Percentiles rank a stretch among this genome's conserved stretches.
phyloP scores from a whole-genome alignment of 768 basidiomycete genomes.

The Lentinus brumalis region DNA sequence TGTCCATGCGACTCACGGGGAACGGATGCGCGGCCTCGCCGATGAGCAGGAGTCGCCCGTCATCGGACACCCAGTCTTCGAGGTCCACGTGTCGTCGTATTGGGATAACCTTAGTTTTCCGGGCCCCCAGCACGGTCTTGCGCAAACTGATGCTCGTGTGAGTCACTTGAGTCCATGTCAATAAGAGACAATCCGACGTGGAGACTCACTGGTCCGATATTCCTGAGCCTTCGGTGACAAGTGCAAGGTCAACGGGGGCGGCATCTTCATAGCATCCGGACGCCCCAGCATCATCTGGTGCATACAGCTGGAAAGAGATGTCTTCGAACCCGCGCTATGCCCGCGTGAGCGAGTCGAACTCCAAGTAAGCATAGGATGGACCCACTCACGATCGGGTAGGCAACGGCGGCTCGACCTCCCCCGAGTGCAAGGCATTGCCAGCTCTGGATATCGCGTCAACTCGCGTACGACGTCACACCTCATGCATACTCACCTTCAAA shows the following conservation, averaged over 20 bases:
- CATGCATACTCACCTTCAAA: background rate
- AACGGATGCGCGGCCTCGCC: conserved; percentile 43
- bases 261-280: conserved; percentile 5
- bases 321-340: background rate
- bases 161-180: background rate
- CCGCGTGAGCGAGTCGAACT: background rate
- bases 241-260: background rate
- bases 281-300: background rate
- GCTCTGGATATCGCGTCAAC: background rate
- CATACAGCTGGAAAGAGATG: conserved; percentile 12
- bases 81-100: conserved; percentile 24
- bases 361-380: no score
- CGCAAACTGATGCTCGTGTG: conserved; percentile 11
- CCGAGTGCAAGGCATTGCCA: conserved; percentile 1
- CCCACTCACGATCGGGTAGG: conserved; percentile 14
- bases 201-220: background rate
- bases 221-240: background rate
- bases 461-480: background rate
- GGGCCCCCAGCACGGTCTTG: conserved; percentile 9
- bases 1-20: conserved; percentile 25
- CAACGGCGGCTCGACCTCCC: background rate
- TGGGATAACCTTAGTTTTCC: conserved; percentile 19
- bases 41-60: conserved; percentile 32
- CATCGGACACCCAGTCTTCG: conserved; percentile 37
- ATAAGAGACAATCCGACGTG: no score